Evolutionary conservation across 2,329 filamentous ascomycete species (phyloP).

Genomic region (Talaromyces albobiverticillius): DNA sequence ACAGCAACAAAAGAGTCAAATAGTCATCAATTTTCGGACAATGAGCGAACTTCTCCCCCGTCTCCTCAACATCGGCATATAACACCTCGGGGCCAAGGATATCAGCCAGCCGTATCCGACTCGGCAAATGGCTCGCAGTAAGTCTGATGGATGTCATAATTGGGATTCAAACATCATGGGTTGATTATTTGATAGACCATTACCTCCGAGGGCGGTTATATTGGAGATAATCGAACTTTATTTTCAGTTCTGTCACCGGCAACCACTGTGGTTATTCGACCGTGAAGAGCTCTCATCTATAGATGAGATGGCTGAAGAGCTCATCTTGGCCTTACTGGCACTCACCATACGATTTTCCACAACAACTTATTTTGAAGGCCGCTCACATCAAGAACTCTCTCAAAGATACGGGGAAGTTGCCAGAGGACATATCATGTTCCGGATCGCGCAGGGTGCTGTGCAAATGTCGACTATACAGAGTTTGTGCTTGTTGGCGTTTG

Average conservation of each 20-base stretch:
- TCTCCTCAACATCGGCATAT: neutral
- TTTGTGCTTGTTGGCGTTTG: constrained; percentile 21
- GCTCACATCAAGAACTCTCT: constrained; percentile 12
- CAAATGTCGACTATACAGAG: constrained; percentile 21
- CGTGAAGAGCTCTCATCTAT: constrained; percentile 16
- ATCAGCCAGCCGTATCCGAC: neutral
- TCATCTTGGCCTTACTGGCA: constrained; percentile 19
- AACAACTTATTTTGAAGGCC: constrained; percentile 14
- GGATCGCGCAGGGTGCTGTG: constrained; percentile 19
- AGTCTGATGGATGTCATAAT: neutral
- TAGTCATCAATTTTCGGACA: neutral
- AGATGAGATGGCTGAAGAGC: constrained; percentile 17
- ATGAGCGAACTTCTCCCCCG: neutral
- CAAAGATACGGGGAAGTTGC: constrained; percentile 18
- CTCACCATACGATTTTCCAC: constrained; percentile 20
- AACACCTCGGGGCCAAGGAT: neutral
- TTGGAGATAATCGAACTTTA: constrained; percentile 16
- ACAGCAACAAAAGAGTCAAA: neutral
- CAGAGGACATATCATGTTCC: constrained; percentile 20
- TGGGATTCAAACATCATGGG: neutral
- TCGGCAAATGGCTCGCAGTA: neutral
- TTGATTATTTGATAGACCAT: neutral
- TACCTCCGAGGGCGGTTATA: constrained; percentile 14
- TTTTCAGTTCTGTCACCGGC: constrained; percentile 23
- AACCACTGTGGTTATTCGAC: constrained; percentile 25